Base-by-base conservation (phyloP, 305 asterid genomes). In the Fraxinus paxiana region DNA sequence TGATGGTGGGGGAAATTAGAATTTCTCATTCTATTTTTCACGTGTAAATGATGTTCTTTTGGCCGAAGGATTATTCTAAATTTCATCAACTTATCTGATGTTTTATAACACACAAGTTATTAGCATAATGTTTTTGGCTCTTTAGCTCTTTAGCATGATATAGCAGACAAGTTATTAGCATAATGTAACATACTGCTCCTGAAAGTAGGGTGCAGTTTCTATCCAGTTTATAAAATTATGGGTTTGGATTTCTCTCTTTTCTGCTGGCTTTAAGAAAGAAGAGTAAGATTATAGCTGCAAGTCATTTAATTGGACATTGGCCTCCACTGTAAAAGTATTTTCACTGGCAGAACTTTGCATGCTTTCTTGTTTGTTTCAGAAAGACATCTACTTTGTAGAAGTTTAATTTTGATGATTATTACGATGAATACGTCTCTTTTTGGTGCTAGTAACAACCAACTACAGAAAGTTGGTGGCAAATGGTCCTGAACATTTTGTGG, bases 401-500 rank as follows among this genome's bases (percentile, higher is more conserved):
- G 77, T 69, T 79, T 38, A 59, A 8, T 83, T 28, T 31, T 17
- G 35, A 71, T 75, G 26, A 59, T n/a, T 54, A 65, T 35, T 41
- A 17, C 34, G 6, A 61, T 1, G 31, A 13, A 12, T 34, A 20
- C 46, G 18, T 31, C 37, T 48, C 71, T 18, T 8, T 59, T 37
- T 73, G 51, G 82, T 26, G 69, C 18, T 35, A 76, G 73, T 73
- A 28, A 78, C 77, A 80, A 72, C 79, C 82, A 80, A 85, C 65
- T 78, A 54, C 51, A 48, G 71, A 75, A 38, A 77, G 80, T 77
- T 79, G 85, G 83, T 75, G 73, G 61, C 56, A 76, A 70, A 77
- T 35, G 87, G 79, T 79, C 28, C 74, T 30, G 37, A 77, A 71
- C 73, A 70, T 69, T 79, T 70, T 84, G 79, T 79, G 83, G 87